Percentiles rank a stretch among this genome's conserved stretches.
These are phyloP conservation scores for Ricinus communis DNA, from an alignment of 345 rosid species.

Conservation along the genomic window DNA sequence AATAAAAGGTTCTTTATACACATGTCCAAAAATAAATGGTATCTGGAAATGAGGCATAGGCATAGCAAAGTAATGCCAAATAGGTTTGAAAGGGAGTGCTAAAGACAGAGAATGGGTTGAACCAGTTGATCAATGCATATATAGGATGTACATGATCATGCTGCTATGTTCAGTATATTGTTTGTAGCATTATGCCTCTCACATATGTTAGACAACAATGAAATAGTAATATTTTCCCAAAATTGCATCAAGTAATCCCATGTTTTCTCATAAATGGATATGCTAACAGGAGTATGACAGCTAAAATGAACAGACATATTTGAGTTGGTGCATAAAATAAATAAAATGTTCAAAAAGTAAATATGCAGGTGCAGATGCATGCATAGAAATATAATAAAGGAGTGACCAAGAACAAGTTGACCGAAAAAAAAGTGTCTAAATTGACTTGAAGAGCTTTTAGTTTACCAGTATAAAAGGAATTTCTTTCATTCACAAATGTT, in stretches of 20 bases:
- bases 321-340: not conserved
- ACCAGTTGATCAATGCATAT: not conserved
- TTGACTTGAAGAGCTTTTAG: conserved; percentile 18
- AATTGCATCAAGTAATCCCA: not conserved
- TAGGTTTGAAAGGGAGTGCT: not conserved
- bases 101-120: not conserved
- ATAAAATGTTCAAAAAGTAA: not conserved
- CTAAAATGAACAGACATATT: not conserved
- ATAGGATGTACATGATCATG: not conserved
- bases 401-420: not conserved
- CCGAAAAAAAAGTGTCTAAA: not conserved
- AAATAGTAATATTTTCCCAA: not conserved
- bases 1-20: conserved; percentile 17
- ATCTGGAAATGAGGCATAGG: not conserved
- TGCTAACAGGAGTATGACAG: not conserved
- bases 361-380: not conserved
- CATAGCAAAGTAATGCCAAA: not conserved
- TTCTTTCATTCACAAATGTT: conserved; percentile 36
- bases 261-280: not conserved
- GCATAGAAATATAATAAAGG: not conserved
- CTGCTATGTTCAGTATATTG: not conserved
- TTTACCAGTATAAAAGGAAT: conserved; percentile 51
- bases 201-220: not conserved
- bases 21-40: conserved; percentile 8
- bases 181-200: not conserved